A percentile compares a stretch with the other conserved stretches of the same genome.
Evolutionary conservation across 768 basidiomycete species (phyloP).

Genomic region (Podaxis pistillaris): DNA sequence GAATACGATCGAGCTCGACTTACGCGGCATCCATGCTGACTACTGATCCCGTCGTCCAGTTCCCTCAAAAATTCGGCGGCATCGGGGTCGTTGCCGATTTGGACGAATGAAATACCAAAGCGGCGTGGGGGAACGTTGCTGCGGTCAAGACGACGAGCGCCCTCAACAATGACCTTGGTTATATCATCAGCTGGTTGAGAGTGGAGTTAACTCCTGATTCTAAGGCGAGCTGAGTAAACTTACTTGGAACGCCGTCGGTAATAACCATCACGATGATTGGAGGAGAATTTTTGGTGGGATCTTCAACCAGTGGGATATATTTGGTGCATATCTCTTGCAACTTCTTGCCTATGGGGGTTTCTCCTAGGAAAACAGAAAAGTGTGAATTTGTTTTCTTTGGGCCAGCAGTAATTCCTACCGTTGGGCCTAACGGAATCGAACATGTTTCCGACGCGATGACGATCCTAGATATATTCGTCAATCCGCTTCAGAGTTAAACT

Average conservation of each 20-base stretch:
- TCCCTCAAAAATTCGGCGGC: conserved; percentile 13
- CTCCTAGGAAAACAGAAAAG: conserved; percentile 6
- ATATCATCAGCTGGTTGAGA: conserved; percentile 2
- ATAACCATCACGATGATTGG: conserved; percentile 12
- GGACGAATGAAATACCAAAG: conserved; percentile 12
- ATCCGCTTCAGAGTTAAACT: background rate
- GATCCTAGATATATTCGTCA: conserved; percentile 9
- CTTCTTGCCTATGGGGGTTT: conserved; percentile 19
- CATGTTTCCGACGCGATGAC: conserved; percentile 12
- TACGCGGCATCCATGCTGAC: conserved; percentile 3
- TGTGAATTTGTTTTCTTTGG: background rate
- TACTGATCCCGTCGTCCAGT: conserved; percentile 11
- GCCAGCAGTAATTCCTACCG: conserved; percentile 3
- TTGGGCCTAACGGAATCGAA: conserved; percentile 17
- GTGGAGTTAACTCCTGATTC: background rate
- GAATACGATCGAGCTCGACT: background rate
- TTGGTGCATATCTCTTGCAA: conserved; percentile 17
- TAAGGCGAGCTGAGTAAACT: background rate
- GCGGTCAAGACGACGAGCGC: conserved; percentile 12
- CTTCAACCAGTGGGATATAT: conserved; percentile 20
- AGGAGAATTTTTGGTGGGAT: conserved; percentile 3
- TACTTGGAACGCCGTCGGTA: conserved; percentile 14
- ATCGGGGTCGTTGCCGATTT: conserved; percentile 13
- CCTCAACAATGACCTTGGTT: conserved; percentile 1
- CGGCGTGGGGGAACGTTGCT: conserved; percentile 2